Evolutionary conservation across 495 filamentous ascomycete genomes (phyloP), one percentile per base, ranked within the genome.

Genomic region (Opeltia flavorubescens): DNA sequence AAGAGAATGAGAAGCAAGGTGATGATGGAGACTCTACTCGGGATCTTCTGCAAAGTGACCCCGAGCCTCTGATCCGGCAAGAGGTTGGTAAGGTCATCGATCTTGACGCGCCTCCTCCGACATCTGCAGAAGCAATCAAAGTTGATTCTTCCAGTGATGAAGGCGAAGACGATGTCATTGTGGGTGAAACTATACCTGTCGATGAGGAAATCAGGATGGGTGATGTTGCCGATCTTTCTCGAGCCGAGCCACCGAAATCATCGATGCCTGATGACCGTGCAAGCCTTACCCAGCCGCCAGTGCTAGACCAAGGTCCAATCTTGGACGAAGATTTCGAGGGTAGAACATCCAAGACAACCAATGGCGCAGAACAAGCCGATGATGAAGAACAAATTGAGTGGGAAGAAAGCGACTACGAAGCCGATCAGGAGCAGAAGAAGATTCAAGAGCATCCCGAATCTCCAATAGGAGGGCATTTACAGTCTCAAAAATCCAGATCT

Each of bases 151-250:
- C 61, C 9, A 51, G 48, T 5, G 58, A 62, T 17, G 51, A 46
- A n/a, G 46, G 44, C 1, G 33, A 47, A 65, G 49, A 68, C 44
- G 76, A 77, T 62, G 53, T 77, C 13, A 67, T 81, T 45, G 71
- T 81, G 35, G 55, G 76, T 21, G 77, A 81, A 42, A 52, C 51
- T 5, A 20, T 50, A 11, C 46, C 50, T 0, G 46, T 64, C 7
- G 56, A 64, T 48, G 33, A 55, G 8, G 51, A 56, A 28, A 30
- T 62, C 2, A 45, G 53, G 13, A 64, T 69, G 64, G 60, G 61
- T n/a, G 65, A 71, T 56, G 36, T 68, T 25, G 65, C 65, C 28
- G 59, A 67, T 23, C 49, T 55, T 27, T 56, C 57, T 17, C 52
- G 63, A 46, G 62, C 60, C 23, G 65, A 70, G 18, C 68, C 68